Evolutionary conservation across 441 rosid species (phyloP), one percentile per base, ranked within the genome.

Genomic region (Mallotus japonicus): DNA sequence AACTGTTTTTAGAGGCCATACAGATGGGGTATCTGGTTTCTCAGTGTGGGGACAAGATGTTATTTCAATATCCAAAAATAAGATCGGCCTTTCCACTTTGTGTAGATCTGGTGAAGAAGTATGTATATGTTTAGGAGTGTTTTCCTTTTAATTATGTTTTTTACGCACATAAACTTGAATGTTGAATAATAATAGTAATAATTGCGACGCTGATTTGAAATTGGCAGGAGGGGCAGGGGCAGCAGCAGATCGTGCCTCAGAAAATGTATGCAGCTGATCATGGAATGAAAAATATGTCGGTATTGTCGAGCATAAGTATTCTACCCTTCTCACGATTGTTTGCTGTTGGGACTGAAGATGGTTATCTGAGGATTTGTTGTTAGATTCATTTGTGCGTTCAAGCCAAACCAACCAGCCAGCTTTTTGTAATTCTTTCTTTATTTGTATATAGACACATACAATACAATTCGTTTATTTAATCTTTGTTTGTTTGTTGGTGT

Each of bases 271-370:
- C 82, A 80, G 85, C 81, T 5, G 87, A 86, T 60, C 80, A 81
- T 44, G 96, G 95, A 76, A 77, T 80, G 8, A 85, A 86, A 72
- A 85, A 87, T 62, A 17, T 83, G 83, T 92, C 98, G 0, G 87
- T 84, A 42, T 72, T 94, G 63, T 88, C 98, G 5, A 88, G 92
- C 72, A 90, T 94, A 73, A 81, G 85, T 70, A 90, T 92, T 68
- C 81, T 90, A 28, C 92, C 95, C 28, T 87, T 83, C 75, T 94
- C 97, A 2, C 80, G 92, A 64, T 75, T 92, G 84, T 90, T 94
- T 85, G 78, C 87, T 65, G 95, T 92, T 65, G 97, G 98, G 79
- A 88, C 91, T 22, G 96, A 92, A 74, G 97, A 94, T 76, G 97
- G 97, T 51, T 82, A 86, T 84, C 72, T 94, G 59, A 82, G 95